phyloP scores from a whole-genome alignment of 2,329 filamentous ascomycete genomes.

The Calycina marina region DNA sequence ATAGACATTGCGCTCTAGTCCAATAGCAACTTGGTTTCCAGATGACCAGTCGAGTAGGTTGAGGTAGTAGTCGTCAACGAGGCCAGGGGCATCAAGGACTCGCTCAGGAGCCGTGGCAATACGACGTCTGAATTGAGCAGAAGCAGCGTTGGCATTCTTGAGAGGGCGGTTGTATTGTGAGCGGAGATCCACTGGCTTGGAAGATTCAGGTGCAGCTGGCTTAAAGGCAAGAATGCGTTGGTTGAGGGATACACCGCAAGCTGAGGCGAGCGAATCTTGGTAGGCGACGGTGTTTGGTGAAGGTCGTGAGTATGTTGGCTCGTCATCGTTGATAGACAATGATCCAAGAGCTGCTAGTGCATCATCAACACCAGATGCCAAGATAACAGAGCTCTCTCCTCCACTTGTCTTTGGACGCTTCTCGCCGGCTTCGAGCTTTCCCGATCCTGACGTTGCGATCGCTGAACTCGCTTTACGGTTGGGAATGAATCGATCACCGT shows the following conservation, averaged over 20 bases:
- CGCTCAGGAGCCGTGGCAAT: constrained; percentile 92
- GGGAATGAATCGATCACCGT: constrained; percentile 88
- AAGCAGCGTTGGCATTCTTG: constrained; percentile 56
- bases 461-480: constrained; percentile 84
- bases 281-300: constrained; percentile 83
- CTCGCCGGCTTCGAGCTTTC: constrained; percentile 64
- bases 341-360: constrained; percentile 65
- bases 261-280: constrained; percentile 77
- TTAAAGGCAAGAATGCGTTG: constrained; percentile 97
- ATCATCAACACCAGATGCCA: constrained; percentile 61
- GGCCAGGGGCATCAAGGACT: constrained; percentile 86
- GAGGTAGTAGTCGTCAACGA: constrained; percentile 97
- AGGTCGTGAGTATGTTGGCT: constrained; percentile 57
- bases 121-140: constrained; percentile 79
- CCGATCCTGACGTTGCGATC: constrained; percentile 65
- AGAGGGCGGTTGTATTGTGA: constrained; percentile 97
- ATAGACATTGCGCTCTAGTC: constrained; percentile 91
- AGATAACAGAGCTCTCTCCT: constrained; percentile 57
- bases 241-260: constrained; percentile 85
- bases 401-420: constrained; percentile 58
- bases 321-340: constrained; percentile 58
- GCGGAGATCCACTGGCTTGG: constrained; percentile 92
- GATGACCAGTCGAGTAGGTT: constrained; percentile 98
- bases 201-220: constrained; percentile 93
- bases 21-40: constrained; percentile 94